A percentile compares a stretch with the other conserved stretches of the same genome.
phyloP scores from a whole-genome alignment of 805 yeast genomes.

The Limtongia smithiae region DNA sequence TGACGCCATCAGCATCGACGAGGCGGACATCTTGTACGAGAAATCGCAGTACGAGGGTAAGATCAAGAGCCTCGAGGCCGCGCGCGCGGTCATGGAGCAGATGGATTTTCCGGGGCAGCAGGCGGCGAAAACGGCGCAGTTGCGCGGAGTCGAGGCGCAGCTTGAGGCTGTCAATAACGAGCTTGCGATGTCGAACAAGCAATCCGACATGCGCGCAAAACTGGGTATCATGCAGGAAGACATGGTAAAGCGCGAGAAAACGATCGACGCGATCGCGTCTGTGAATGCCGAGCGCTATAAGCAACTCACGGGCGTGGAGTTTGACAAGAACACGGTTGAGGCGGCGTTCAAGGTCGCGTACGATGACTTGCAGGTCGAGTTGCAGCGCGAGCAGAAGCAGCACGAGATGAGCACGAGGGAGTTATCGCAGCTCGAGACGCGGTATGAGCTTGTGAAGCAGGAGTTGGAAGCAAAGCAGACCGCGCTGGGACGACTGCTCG shows the following conservation, averaged over 20 bases:
- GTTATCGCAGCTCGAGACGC: constrained; percentile 29
- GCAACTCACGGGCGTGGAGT: constrained; percentile 17
- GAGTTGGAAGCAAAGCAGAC: constrained; percentile 16
- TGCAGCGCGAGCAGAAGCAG: constrained; percentile 20
- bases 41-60: constrained; percentile 40
- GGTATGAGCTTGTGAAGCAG: constrained; percentile 22
- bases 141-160: constrained; percentile 29
- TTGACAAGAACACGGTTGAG: constrained; percentile 27
- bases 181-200: constrained; percentile 51
- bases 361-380: constrained; percentile 30
- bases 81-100: constrained; percentile 15
- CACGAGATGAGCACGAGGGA: constrained; percentile 25
- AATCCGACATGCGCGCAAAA: constrained; percentile 57
- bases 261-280: constrained; percentile 35
- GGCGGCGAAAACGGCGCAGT: constrained; percentile 1
- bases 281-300: constrained; percentile 33
- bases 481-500: neutral
- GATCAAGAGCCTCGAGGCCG: constrained; percentile 39
- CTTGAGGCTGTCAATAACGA: constrained; percentile 54
- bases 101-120: constrained; percentile 5
- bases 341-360: constrained; percentile 20
- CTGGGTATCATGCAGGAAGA: constrained; percentile 47
- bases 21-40: constrained; percentile 45
- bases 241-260: constrained; percentile 35
- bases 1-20: constrained; percentile 42